Percentiles rank a stretch among this genome's conserved stretches.
phyloP scores from a whole-genome alignment of 2,329 filamentous ascomycete genomes.

The Aureobasidium subglaciale region DNA sequence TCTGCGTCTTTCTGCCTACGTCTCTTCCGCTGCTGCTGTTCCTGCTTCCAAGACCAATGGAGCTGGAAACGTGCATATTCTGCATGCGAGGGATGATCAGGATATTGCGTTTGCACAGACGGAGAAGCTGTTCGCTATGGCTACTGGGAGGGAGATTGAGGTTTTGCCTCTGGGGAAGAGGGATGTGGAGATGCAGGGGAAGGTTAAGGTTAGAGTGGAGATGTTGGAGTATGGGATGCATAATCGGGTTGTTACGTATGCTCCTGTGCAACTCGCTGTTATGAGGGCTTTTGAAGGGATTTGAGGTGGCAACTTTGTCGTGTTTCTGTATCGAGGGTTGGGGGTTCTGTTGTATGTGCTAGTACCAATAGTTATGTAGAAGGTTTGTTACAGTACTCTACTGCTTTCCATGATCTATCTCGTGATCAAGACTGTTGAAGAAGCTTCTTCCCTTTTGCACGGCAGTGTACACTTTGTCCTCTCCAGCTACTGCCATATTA shows the following conservation, averaged over 20 bases:
- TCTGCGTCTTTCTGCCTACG: conserved; percentile 59
- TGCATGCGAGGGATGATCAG: conserved; percentile 74
- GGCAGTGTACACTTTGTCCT: no score
- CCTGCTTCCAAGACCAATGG: conserved; percentile 30
- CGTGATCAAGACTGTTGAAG: no score
- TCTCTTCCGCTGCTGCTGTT: conserved; percentile 37
- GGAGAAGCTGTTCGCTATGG: conserved; percentile 55
- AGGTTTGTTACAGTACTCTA: no score
- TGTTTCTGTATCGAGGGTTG: neutral
- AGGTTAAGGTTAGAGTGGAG: conserved; percentile 34
- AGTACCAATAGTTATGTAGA: no score
- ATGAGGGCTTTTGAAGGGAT: conserved; percentile 54
- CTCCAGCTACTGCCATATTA: no score
- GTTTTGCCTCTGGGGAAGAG: conserved; percentile 24
- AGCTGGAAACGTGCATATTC: conserved; percentile 51
- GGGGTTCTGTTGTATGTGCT: no score
- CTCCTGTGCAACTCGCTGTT: conserved; percentile 57
- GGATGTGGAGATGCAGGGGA: conserved; percentile 22
- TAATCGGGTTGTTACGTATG: conserved; percentile 60
- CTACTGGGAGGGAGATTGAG: conserved; percentile 40
- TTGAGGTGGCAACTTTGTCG: no score
- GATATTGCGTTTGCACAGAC: conserved; percentile 74
- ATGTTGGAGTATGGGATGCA: conserved; percentile 47
- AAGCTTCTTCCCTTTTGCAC: no score
- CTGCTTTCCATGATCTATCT: no score